phyloP scores from a whole-genome alignment of 129 eudicot species.

The Pulicaria dysenterica region DNA sequence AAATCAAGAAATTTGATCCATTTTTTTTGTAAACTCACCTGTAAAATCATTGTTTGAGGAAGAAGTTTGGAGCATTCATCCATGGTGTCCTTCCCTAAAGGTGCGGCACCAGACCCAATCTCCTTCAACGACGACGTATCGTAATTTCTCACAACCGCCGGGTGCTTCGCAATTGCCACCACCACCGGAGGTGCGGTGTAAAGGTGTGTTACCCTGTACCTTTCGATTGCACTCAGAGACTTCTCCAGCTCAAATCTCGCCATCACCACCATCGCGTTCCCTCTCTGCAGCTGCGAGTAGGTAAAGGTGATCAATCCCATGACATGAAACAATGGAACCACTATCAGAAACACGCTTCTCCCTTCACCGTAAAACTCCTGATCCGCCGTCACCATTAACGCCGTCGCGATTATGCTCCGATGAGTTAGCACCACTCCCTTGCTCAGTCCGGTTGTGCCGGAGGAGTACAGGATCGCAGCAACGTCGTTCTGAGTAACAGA shows the following conservation, averaged over 20 bases:
- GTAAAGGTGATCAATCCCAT: constrained; percentile 39
- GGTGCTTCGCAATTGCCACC: constrained; percentile 36
- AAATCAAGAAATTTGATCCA: not conserved
- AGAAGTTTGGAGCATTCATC: constrained; percentile 34
- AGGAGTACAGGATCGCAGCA: constrained; percentile 46
- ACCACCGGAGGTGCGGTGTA: constrained; percentile 47
- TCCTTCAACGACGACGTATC: constrained; percentile 28
- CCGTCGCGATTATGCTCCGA: constrained; percentile 41
- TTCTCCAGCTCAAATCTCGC: constrained; percentile 38
- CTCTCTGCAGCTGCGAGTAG: constrained; percentile 36
- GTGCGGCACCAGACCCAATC: constrained; percentile 49
- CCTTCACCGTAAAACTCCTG: constrained; percentile 33
- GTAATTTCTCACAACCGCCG: constrained; percentile 23
- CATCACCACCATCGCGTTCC: constrained; percentile 46
- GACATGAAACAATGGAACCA: constrained; percentile 49
- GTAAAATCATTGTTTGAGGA: constrained; percentile 34
- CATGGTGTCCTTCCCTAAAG: constrained; percentile 41
- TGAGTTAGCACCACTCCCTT: constrained; percentile 54
- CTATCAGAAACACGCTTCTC: constrained; percentile 37
- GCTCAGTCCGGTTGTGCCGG: constrained; percentile 52
- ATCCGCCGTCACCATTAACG: constrained; percentile 37
- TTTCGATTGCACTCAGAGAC: constrained; percentile 38
- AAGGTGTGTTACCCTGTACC: constrained; percentile 37
- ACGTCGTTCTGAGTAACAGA: constrained; percentile 32
- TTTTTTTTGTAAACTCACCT: constrained; percentile 20